phyloP scores from a whole-genome alignment of 352 stramenopile genomes.

The Thalassiosira livingstoniorum region DNA sequence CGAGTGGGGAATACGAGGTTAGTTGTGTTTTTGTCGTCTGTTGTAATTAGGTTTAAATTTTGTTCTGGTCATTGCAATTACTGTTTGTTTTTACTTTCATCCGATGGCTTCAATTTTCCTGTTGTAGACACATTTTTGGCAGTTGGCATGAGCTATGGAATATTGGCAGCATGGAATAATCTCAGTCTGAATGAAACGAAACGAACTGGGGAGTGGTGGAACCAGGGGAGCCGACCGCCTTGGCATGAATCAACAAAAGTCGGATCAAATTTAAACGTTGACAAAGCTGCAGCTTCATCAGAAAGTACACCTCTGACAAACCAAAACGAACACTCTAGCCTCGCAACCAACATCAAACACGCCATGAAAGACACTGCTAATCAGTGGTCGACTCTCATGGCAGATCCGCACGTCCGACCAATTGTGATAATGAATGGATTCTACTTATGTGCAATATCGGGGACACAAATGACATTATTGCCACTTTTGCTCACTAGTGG shows the following conservation, averaged over 20 bases:
- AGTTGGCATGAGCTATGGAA: slow-evolving; percentile 75
- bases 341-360: slow-evolving; percentile 34
- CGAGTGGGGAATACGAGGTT: slow-evolving; percentile 69
- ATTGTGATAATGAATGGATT: slow-evolving; percentile 85
- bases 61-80: no score
- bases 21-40: no score
- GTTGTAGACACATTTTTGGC: slow-evolving; percentile 83
- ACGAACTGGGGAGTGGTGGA: slow-evolving; percentile 18
- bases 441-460: slow-evolving; percentile 82
- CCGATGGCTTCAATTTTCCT: no score
- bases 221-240: slow-evolving; percentile 43
- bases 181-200: slow-evolving; percentile 81
- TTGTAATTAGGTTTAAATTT: no score
- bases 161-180: slow-evolving; percentile 71
- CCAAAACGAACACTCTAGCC: slow-evolving; percentile 6
- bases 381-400: slow-evolving; percentile 79
- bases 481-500: slow-evolving; percentile 79
- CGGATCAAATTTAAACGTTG: neutral
- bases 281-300: slow-evolving; percentile 3
- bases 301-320: slow-evolving; percentile 20
- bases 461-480: slow-evolving; percentile 85
- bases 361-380: slow-evolving; percentile 68
- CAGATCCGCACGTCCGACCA: slow-evolving; percentile 65
- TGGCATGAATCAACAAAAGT: slow-evolving; percentile 52
- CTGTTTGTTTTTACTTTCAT: no score